Base-by-base conservation (phyloP, 108 stramenopile genomes). In the Cyclotella atomus region DNA sequence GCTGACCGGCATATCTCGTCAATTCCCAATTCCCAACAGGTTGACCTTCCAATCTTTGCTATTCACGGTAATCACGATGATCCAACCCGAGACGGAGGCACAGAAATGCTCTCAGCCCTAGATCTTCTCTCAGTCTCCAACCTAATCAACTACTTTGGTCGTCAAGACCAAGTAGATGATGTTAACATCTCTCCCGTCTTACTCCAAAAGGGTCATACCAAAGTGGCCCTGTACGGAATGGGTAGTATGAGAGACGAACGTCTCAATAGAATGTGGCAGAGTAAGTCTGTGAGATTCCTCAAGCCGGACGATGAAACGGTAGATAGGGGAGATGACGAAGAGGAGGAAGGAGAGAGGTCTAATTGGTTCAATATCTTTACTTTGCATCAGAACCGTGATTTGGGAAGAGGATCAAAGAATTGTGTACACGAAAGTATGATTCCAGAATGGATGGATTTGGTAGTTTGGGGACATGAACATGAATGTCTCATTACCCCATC, bases 51-150 rank as follows among this genome's bases (percentile, higher is more conserved):
- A n/a, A 87, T 99, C 46, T 98, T 99, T 67, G 62, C 89, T 72
- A 97, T 99, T 65, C 98, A 98, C 70, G 99, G 99, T 16, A 99
- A 99, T 84, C 99, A 99, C 79, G 98, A 99, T 63, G 96, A 97
- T 79, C 97, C 98, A 9, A 91, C 90, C 33, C 81, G 96, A 9
- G 92, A 97, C 20, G 92, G 87, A 2, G 78, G 83, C 0, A 70
- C 72, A 24, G 87, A 92, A 66, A 77, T 97, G 46, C 88, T 97
- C 30, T 88, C 95, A 17, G 96, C 97, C 2, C 75, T 98, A 20
- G 97, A 99, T 78, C 65, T 98, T 30, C 83, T 99, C 57, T 66
- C 87, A 24, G 87, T 89, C 3, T 81, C 91, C 29, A 93, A 94
- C 66, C 83, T 99, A 15, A 87, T 99, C 61, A 99, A 99, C 70